phyloP scores from a whole-genome alignment of 331 rosid species.

The Ulmus americana region DNA sequence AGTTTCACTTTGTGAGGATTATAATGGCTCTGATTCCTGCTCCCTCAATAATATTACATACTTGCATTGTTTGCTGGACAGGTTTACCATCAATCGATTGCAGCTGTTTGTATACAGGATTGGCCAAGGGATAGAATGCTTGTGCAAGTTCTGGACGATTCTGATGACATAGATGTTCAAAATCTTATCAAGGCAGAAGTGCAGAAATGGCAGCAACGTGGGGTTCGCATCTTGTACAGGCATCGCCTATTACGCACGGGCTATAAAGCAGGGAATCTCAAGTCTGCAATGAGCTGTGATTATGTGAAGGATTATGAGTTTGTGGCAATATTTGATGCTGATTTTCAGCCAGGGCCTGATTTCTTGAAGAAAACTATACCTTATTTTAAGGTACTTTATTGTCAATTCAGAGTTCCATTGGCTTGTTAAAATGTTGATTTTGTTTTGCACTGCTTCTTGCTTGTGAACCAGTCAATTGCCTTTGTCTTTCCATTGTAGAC shows the following conservation, averaged over 20 bases:
- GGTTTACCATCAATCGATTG: constrained; percentile 98
- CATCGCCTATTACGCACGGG: constrained; percentile 92
- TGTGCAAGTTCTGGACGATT: constrained; percentile 90
- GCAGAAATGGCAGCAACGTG: constrained; percentile 92
- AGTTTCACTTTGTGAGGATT: too few relatives aligned
- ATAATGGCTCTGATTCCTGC: not conserved
- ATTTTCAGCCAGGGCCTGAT: constrained; percentile 94
- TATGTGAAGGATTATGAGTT: constrained; percentile 89
- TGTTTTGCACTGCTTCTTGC: not conserved
- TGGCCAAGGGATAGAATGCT: constrained; percentile 98
- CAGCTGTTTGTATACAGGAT: constrained; percentile 79
- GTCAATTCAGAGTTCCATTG: not conserved
- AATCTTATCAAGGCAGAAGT: constrained; percentile 93
- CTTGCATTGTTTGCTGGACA: constrained; percentile 27
- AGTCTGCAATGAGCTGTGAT: constrained; percentile 93
- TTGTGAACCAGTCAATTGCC: too few relatives aligned
- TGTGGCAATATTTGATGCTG: constrained; percentile 96
- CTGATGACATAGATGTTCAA: constrained; percentile 78
- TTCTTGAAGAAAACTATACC: constrained; percentile 91
- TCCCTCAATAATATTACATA: constrained; percentile 18
- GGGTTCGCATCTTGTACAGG: constrained; percentile 73
- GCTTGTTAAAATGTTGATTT: constrained; percentile 11
- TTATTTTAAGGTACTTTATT: constrained; percentile 70
- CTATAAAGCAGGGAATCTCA: constrained; percentile 97
- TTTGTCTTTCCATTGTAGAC: too few relatives aligned